Percentiles rank a stretch among this genome's conserved stretches.
Conservation (phyloP, 192 early-diverging fungal genomes). For the Podila verticillata region DNA sequence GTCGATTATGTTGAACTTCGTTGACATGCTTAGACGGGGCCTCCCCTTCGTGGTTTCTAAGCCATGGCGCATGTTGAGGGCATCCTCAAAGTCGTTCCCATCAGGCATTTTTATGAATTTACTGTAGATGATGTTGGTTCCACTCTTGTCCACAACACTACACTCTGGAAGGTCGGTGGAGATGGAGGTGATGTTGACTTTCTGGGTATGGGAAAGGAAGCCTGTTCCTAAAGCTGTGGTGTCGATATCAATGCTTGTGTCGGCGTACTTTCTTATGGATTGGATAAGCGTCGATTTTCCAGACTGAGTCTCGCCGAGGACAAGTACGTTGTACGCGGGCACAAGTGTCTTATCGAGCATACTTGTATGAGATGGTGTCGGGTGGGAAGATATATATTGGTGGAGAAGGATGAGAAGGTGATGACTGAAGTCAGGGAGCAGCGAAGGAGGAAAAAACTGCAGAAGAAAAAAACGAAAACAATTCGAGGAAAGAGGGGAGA, state of each 20-base stretch:
- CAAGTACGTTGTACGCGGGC: not conserved
- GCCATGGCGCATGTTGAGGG: not conserved
- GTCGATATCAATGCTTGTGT: not conserved
- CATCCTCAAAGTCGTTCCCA: not conserved
- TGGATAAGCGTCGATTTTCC: not conserved
- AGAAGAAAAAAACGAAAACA: no score
- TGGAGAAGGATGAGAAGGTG: no score
- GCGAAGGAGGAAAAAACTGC: no score
- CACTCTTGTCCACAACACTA: not conserved
- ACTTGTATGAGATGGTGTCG: no score
- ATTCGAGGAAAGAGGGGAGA: no score
- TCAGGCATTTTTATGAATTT: not conserved
- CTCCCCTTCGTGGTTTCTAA: not conserved
- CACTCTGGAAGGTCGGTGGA: not conserved
- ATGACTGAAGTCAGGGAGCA: no score
- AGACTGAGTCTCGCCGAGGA: not conserved
- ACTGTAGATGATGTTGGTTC: not conserved
- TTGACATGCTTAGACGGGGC: not conserved
- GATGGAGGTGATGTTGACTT: not conserved
- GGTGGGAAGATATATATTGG: no score
- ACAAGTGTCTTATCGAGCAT: no score
- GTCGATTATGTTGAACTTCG: not conserved
- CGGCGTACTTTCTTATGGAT: not conserved
- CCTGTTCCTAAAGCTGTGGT: not conserved
- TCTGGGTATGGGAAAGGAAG: not conserved